Evolutionary conservation across 208 protist species (phyloP).

Genomic region (Plasmodiophora brassicae): DNA sequence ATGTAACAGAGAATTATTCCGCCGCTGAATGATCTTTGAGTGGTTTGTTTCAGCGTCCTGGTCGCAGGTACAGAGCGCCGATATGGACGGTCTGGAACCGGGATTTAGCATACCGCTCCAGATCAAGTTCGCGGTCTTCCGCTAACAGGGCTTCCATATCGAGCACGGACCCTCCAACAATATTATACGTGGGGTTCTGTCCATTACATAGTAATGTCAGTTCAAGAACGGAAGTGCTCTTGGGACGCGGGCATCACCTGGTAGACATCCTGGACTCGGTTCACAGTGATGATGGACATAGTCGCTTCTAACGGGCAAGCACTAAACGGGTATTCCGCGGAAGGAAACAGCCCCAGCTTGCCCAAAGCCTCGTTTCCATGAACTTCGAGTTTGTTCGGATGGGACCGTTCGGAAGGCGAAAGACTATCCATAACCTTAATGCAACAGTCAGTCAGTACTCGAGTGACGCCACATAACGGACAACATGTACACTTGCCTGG

Average conservation of each 20-base stretch:
- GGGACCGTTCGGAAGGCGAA: not conserved
- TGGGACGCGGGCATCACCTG: not conserved
- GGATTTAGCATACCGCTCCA: not conserved
- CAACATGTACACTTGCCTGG: not conserved
- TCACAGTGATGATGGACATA: conserved; percentile 10
- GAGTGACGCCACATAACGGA: not conserved
- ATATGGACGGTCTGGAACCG: not conserved
- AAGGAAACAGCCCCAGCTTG: not conserved
- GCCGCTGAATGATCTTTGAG: too few relatives aligned
- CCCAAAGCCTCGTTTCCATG: not conserved
- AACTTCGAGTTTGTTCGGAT: not conserved
- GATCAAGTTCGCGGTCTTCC: not conserved
- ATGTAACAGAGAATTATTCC: too few relatives aligned
- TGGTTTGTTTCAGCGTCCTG: too few relatives aligned
- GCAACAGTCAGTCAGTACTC: not conserved
- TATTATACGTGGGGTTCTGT: not conserved
- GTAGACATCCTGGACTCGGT: not conserved
- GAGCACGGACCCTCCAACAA: not conserved
- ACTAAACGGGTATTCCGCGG: not conserved
- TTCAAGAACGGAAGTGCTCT: too few relatives aligned
- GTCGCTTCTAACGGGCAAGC: not conserved
- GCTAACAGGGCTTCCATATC: not conserved
- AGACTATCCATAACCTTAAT: not conserved
- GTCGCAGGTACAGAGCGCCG: not conserved
- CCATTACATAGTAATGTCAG: too few relatives aligned